Evolutionary conservation across 306 rosid genomes (phyloP).

Genomic region (Ochetophila trinervis): DNA sequence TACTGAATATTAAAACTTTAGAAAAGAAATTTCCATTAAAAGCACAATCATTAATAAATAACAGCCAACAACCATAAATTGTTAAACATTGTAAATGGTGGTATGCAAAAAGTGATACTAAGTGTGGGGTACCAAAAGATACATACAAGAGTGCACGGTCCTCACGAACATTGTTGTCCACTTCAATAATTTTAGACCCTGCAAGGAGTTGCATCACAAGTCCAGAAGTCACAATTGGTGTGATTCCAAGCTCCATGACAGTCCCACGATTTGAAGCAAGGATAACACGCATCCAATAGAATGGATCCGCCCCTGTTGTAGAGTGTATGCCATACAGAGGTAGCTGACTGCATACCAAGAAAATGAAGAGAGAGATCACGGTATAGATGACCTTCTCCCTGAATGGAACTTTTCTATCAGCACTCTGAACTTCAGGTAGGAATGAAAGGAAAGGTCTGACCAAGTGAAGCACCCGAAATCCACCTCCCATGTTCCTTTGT

Average conservation of each 20-base stretch:
- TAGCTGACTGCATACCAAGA: conserved; percentile 91
- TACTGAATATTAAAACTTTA: background rate
- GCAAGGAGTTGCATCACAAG: conserved; percentile 91
- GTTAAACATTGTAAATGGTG: background rate
- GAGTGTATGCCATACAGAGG: conserved; percentile 96
- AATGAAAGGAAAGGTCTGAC: conserved; percentile 89
- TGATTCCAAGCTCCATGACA: conserved; percentile 95
- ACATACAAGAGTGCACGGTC: conserved; percentile 93
- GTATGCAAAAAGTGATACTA: conserved; percentile 1
- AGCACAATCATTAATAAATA: background rate
- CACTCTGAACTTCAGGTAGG: conserved; percentile 90
- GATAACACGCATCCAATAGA: conserved; percentile 95
- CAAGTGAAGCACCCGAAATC: conserved; percentile 91
- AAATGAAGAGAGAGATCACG: conserved; percentile 79
- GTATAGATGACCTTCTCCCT: conserved; percentile 96
- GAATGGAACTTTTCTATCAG: conserved; percentile 82
- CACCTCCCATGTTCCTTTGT: conserved; percentile 72
- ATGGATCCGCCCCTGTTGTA: conserved; percentile 92
- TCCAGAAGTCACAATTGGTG: conserved; percentile 92
- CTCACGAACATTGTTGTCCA: conserved; percentile 91
- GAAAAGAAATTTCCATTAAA: background rate
- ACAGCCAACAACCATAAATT: background rate
- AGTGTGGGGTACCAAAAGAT: background rate
- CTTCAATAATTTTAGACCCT: conserved; percentile 90
- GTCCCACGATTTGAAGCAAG: conserved; percentile 95